phyloP scores from a whole-genome alignment of 495 filamentous ascomycete species.

The Lasiosphaeris hirsuta region DNA sequence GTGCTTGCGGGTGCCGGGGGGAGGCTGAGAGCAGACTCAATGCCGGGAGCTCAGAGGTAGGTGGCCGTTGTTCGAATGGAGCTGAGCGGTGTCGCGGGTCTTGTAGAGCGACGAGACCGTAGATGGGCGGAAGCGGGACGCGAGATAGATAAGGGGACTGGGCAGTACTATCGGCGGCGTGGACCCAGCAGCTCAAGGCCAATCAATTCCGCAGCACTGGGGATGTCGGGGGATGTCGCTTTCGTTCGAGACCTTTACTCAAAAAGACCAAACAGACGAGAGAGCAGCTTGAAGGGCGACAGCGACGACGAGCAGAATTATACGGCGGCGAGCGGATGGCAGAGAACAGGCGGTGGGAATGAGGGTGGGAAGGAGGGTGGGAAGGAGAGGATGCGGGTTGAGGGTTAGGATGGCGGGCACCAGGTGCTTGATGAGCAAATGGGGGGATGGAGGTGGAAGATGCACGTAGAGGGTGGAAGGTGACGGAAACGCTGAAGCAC shows the following conservation, averaged over 20 bases:
- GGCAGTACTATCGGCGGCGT: constrained; percentile 5
- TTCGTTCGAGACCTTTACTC: constrained; percentile 4
- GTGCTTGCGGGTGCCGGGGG: background rate
- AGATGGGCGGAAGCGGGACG: background rate
- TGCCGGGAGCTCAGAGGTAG: constrained; percentile 5
- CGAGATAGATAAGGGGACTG: constrained; percentile 6
- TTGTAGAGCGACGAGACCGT: background rate
- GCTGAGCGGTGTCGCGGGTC: too few species aligned
- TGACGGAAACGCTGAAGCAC: constrained; percentile 30
- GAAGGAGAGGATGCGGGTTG: constrained; percentile 23
- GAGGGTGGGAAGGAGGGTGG: constrained; percentile 13
- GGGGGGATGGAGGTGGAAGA: constrained; percentile 32
- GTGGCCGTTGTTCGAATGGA: background rate
- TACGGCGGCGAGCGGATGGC: constrained; percentile 13
- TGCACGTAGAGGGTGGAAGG: constrained; percentile 31
- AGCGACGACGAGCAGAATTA: constrained; percentile 12
- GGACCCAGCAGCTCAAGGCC: constrained; percentile 3
- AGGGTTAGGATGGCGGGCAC: constrained; percentile 19
- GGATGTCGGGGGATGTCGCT: constrained; percentile 1
- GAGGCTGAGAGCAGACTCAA: constrained; percentile 1
- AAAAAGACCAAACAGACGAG: constrained; percentile 10
- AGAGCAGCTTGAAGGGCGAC: constrained; percentile 2
- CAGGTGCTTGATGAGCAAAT: constrained; percentile 26
- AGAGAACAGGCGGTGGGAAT: constrained; percentile 15
- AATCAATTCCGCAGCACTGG: constrained; percentile 6